Conservation (phyloP, 2,329 filamentous ascomycete species). For the Drechslerella stenobrocha region DNA sequence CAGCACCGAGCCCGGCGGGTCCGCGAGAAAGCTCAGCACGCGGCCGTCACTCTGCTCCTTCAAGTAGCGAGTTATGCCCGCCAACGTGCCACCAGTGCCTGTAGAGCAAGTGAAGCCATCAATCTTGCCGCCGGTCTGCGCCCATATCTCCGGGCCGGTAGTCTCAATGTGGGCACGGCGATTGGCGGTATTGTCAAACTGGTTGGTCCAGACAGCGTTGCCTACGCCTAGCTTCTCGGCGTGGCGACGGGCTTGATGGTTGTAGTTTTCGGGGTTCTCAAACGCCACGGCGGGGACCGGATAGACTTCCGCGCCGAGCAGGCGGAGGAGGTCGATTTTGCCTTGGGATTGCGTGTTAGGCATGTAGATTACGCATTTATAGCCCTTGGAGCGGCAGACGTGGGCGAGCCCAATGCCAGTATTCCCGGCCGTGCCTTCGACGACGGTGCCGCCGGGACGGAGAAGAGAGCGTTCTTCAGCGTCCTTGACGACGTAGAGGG, state of each 20-base stretch:
- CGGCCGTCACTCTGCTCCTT: conserved; percentile 77
- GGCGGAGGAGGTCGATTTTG: conserved; percentile 88
- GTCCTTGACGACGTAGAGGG: conserved; percentile 88
- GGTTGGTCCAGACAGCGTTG: conserved; percentile 97
- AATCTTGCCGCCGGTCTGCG: conserved; percentile 79
- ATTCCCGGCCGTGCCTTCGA: conserved; percentile 96
- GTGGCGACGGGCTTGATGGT: conserved; percentile 89
- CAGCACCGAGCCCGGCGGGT: conserved; percentile 89
- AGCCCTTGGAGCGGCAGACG: conserved; percentile 88
- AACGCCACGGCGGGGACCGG: conserved; percentile 95
- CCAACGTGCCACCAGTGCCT: conserved; percentile 87
- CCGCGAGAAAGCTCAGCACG: conserved; percentile 86
- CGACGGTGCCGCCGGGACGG: conserved; percentile 83
- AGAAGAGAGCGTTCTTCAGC: conserved; percentile 86
- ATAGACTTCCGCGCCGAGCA: conserved; percentile 92
- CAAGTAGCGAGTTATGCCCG: conserved; percentile 82
- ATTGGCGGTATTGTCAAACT: conserved; percentile 97
- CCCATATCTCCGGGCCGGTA: conserved; percentile 96
- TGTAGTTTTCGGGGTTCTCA: conserved; percentile 95
- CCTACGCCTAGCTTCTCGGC: conserved; percentile 66
- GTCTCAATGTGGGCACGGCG: conserved; percentile 93
- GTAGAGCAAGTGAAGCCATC: conserved; percentile 96
- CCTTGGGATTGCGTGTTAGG: conserved; percentile 97
- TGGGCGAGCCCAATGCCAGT: conserved; percentile 97
- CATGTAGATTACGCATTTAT: conserved; percentile 99